These are phyloP conservation scores for Mucor circinelloides DNA, from an alignment of 371 early-diverging fungal genomes.

Conservation along the genomic window DNA sequence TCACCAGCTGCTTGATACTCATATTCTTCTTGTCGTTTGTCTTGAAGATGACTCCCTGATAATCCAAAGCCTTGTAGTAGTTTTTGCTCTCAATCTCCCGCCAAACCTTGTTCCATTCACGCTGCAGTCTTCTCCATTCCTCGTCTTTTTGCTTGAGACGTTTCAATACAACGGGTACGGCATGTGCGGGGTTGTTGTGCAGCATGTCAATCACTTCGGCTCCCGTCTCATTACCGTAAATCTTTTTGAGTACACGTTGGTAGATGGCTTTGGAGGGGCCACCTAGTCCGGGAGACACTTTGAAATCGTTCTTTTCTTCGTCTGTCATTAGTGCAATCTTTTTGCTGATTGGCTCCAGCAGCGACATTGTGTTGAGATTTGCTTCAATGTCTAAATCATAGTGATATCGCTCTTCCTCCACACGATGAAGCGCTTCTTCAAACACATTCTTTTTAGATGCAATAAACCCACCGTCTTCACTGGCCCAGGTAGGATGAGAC, in stretches of 20 bases:
- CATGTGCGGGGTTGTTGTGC: constrained; percentile 87
- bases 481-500: constrained; percentile 92
- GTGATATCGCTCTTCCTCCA: constrained; percentile 91
- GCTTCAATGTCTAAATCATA: constrained; percentile 93
- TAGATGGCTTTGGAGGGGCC: constrained; percentile 85
- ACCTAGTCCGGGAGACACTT: constrained; percentile 78
- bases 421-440: constrained; percentile 94
- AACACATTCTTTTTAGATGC: constrained; percentile 91
- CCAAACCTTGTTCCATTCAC: constrained; percentile 96
- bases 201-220: constrained; percentile 90
- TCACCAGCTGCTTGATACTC: constrained; percentile 72
- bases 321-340: constrained; percentile 71
- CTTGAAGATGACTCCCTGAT: constrained; percentile 89
- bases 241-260: constrained; percentile 83
- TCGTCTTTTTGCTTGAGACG: constrained; percentile 96
- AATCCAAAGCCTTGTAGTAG: constrained; percentile 97
- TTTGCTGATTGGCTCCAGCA: constrained; percentile 84
- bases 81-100: constrained; percentile 90
- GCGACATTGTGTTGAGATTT: constrained; percentile 83
- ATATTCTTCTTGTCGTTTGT: constrained; percentile 81
- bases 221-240: constrained; percentile 86
- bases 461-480: constrained; percentile 93
- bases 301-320: constrained; percentile 75
- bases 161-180: constrained; percentile 94
- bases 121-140: constrained; percentile 81